Base-by-base conservation (phyloP, 2,329 filamentous ascomycete genomes). In the Xylaria multiplex region DNA sequence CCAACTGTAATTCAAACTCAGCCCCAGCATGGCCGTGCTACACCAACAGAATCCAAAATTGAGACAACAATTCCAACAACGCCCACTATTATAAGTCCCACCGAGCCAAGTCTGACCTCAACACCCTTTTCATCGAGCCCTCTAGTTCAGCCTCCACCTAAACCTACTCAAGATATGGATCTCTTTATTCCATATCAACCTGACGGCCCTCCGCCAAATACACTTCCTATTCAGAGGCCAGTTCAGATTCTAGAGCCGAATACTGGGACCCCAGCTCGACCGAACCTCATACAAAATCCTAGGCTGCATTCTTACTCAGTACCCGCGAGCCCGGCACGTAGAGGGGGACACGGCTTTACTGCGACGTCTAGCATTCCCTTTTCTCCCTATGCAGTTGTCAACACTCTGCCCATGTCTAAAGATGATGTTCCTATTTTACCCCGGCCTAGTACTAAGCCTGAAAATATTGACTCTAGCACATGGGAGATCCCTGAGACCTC, bases 111-210 rank as follows among this genome's bases (percentile, higher is more conserved):
- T 45, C 24, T 68, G 45, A 67, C 59, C 35, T 63, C 67, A 19
- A 53, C 55, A 13, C 57, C 69, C 69, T 43, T 74, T 8, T 71
- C 73, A 5, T 70, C 70, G 24, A 79, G 76, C 62, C 79, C 80
- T 2, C 77, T 78, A 13, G 61, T 64, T 37, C 69, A 68, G 22
- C 37, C 19, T 56, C 65, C 67, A 1, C 50, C 67, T 5, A 68
- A 66, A 27, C 66, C 67, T 14, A 43, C 67, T 16, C 55, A 71
- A 4, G 70, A 72, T 6, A 66, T 75, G 1, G 81, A 84, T 57
- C 72, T 83, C 24, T 88, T 88, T 66, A 78, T 88, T 27, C 80
- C 81, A 0, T 88, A 87, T 67, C 83, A 88, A 65, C 85, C 86
- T 0, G 81, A 85, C n/a, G 86, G 85, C 0, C 82, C 84, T 1